Evolutionary conservation across 2,329 filamentous ascomycete species (phyloP).

Genomic region (Claviceps spartinae): DNA sequence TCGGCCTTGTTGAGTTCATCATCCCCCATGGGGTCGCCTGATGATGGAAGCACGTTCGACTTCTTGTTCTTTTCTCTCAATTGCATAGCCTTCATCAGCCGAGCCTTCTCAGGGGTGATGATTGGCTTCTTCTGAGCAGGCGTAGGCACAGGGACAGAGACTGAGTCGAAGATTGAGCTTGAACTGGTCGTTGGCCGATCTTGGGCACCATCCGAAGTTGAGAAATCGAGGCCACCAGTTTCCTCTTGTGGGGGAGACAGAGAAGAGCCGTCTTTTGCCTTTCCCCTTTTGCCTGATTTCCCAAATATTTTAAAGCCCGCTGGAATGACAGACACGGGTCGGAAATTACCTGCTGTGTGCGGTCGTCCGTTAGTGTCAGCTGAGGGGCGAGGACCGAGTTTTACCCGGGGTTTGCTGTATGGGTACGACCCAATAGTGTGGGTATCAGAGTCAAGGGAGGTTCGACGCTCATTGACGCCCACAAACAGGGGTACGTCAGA

Average conservation of each 20-base stretch:
- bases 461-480: constrained; percentile 30
- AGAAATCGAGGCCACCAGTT: constrained; percentile 22
- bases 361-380: constrained; percentile 48
- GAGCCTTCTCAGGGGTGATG: constrained; percentile 78
- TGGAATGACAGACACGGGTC: constrained; percentile 68
- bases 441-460: constrained; percentile 36
- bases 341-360: constrained; percentile 47
- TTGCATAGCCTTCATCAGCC: constrained; percentile 89
- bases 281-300: constrained; percentile 39
- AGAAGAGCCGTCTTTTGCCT: constrained; percentile 13
- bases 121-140: constrained; percentile 31
- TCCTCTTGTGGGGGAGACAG: constrained; percentile 22
- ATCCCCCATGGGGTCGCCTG: constrained; percentile 1
- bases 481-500: constrained; percentile 38
- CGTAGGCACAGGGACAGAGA: constrained; percentile 21
- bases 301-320: constrained; percentile 61
- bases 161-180: constrained; percentile 28
- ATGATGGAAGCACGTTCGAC: constrained; percentile 8
- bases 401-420: constrained; percentile 65
- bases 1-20: constrained; percentile 8
- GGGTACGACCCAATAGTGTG: constrained; percentile 29
- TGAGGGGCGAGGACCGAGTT: constrained; percentile 76
- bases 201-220: constrained; percentile 6
- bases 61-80: constrained; percentile 67
- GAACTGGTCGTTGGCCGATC: constrained; percentile 31